phyloP scores from a whole-genome alignment of 371 early-diverging fungal species.

The Lichtheimia corymbifera region DNA sequence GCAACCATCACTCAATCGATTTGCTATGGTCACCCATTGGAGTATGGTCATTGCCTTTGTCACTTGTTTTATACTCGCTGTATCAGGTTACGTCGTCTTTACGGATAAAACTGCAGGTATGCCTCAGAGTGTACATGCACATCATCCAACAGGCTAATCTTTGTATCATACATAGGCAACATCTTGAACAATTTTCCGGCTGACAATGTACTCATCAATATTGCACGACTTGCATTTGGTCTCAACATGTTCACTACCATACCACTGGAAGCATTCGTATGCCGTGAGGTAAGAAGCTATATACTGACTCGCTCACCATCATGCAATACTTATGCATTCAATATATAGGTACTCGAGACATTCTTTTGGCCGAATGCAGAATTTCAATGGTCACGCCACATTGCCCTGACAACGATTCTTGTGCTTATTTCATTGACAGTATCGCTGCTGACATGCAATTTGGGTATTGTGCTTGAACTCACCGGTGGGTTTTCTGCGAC shows the following conservation, averaged over 20 bases:
- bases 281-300: constrained; percentile 83
- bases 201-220: constrained; percentile 70
- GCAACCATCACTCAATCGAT: constrained; percentile 73
- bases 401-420: constrained; percentile 62
- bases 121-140: too few relatives aligned
- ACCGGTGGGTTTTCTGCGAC: constrained; percentile 82
- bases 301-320: too few relatives aligned
- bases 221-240: constrained; percentile 79
- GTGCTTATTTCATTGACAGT: constrained; percentile 56
- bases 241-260: constrained; percentile 84
- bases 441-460: constrained; percentile 69
- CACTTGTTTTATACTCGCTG: constrained; percentile 69
- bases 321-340: not conserved
- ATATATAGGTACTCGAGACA: constrained; percentile 59
- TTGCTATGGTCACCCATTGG: constrained; percentile 72
- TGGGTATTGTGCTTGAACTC: constrained; percentile 77
- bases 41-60: constrained; percentile 67
- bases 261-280: constrained; percentile 77
- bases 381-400: constrained; percentile 57
- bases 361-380: constrained; percentile 55
- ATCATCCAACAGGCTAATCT: too few relatives aligned
- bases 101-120: constrained; percentile 77
- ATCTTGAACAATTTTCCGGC: constrained; percentile 80
- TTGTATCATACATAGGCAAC: constrained; percentile 29
- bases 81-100: constrained; percentile 69